Evolutionary conservation across 2,329 filamentous ascomycete species (phyloP).

Genomic region (Trichoderma oligosporum): DNA sequence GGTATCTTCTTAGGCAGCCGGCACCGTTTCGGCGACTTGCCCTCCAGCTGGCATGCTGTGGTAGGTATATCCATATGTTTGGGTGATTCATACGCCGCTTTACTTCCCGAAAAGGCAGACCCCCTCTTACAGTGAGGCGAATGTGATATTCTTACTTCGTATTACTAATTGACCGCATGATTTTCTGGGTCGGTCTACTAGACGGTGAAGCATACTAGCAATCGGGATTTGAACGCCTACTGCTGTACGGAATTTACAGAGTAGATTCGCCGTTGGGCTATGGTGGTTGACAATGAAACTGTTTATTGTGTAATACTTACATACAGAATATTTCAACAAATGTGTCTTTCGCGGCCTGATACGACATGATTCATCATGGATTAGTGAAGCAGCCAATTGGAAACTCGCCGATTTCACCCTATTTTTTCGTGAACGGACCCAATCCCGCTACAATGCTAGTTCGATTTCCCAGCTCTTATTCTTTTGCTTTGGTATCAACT

Average conservation of each 20-base stretch:
- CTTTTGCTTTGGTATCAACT: neutral
- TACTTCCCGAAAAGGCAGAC: neutral
- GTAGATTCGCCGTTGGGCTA: too few species aligned
- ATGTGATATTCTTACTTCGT: too few species aligned
- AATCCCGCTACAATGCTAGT: too few species aligned
- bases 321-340: too few species aligned
- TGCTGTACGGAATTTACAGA: neutral
- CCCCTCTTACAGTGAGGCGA: too few species aligned
- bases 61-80: neutral
- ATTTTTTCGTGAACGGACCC: neutral
- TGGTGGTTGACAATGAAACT: neutral
- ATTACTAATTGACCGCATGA: too few species aligned
- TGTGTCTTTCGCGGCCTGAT: neutral
- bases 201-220: too few species aligned
- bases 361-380: neutral
- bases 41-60: neutral
- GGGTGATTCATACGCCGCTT: neutral
- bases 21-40: conserved; percentile 9
- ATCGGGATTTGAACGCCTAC: conserved; percentile 4
- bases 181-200: too few species aligned
- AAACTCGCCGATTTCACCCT: neutral
- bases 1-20: neutral
- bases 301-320: neutral
- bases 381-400: conserved; percentile 2
- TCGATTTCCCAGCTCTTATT: neutral